Evolutionary conservation across 2,329 filamentous ascomycete species (phyloP).

Genomic region (Fusarium citri): DNA sequence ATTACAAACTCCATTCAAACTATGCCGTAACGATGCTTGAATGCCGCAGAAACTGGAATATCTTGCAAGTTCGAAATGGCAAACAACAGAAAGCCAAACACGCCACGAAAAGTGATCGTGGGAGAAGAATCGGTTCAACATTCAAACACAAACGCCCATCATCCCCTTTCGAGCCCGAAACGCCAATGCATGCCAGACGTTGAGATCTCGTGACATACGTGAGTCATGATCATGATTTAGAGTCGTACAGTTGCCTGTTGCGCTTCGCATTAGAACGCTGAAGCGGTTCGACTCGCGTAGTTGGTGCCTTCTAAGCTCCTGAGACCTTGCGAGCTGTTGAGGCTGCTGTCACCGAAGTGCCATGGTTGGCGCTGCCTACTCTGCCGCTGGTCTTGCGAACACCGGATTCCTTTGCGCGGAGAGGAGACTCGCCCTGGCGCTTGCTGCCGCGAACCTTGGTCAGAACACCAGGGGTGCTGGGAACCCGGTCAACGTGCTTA

Average conservation of each 20-base stretch:
- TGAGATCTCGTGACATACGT: slow-evolving; percentile 54
- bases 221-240: slow-evolving; percentile 58
- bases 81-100: slow-evolving; percentile 25
- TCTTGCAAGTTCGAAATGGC: slow-evolving; percentile 29
- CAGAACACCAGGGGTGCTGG: slow-evolving; percentile 66
- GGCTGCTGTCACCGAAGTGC: slow-evolving; percentile 56
- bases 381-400: slow-evolving; percentile 76
- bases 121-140: slow-evolving; percentile 38
- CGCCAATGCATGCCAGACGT: slow-evolving; percentile 60
- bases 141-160: slow-evolving; percentile 43
- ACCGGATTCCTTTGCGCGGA: slow-evolving; percentile 62
- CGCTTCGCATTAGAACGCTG: slow-evolving; percentile 31
- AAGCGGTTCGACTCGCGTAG: slow-evolving; percentile 36
- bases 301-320: slow-evolving; percentile 51
- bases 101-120: slow-evolving; percentile 27
- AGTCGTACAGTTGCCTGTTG: slow-evolving; percentile 38
- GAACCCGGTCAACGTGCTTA: slow-evolving; percentile 68
- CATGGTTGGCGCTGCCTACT: slow-evolving; percentile 67
- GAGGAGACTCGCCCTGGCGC: slow-evolving; percentile 62
- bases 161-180: slow-evolving; percentile 48
- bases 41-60: slow-evolving; percentile 26
- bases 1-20: slow-evolving; percentile 31
- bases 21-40: slow-evolving; percentile 32
- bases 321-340: slow-evolving; percentile 67
- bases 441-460: slow-evolving; percentile 74